Percentiles rank a stretch among this genome's conserved stretches.
phyloP scores from a whole-genome alignment of 2,329 filamentous ascomycete genomes.

The Colletotrichum sp. region DNA sequence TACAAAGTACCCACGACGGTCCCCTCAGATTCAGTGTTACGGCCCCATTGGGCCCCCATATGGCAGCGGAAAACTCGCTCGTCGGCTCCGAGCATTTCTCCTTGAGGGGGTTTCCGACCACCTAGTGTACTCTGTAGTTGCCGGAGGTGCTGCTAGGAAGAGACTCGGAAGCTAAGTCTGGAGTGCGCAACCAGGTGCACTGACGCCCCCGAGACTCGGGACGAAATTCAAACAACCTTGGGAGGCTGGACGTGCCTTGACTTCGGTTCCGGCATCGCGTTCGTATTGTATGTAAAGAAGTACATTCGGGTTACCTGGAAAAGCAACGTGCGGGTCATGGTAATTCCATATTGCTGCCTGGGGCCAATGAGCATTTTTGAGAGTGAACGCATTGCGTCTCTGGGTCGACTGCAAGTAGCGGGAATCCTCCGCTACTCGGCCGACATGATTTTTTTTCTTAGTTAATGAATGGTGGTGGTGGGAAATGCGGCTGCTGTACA shows the following conservation, averaged over 20 bases:
- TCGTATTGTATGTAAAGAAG: neutral
- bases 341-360: neutral
- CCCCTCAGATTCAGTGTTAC: conserved; percentile 11
- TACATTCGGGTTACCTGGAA: neutral
- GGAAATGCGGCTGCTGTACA: neutral
- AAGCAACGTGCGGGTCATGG: neutral
- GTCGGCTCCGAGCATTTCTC: conserved; percentile 16
- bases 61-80: neutral
- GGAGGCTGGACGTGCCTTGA: neutral
- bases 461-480: neutral
- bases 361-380: neutral
- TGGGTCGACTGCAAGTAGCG: neutral
- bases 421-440: conserved; percentile 9
- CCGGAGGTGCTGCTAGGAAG: neutral
- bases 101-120: neutral
- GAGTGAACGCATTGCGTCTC: neutral
- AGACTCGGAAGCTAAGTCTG: neutral
- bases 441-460: neutral
- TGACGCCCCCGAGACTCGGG: neutral
- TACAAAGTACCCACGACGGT: neutral
- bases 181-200: neutral
- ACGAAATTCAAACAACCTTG: conserved; percentile 3
- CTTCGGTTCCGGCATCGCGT: conserved; percentile 10
- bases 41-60: neutral
- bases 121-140: neutral